Evolutionary conservation across 1,284 basidiomycete genomes (phyloP), one percentile per base, ranked within the genome.

Genomic region (Cryptococcus sp.): DNA sequence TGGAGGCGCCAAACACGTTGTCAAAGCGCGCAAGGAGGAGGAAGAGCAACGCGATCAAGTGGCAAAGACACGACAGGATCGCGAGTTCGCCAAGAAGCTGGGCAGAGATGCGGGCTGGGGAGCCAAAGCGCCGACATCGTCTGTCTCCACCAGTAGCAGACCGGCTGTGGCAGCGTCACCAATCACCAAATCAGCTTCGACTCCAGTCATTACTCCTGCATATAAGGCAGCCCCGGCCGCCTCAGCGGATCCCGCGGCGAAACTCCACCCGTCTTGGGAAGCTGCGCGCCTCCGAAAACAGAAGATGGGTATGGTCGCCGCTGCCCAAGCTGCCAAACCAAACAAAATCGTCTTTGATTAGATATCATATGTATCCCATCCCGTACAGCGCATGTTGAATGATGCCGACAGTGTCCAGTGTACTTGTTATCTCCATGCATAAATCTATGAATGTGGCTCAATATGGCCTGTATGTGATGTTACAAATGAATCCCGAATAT

Each of bases 191-290:
- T 38, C 23, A 13, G 19, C 38, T 39, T 39, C 49, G 35, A 43
- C 56, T 22, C 38, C 50, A 13, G 35, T 45, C 20, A 16, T 20
- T 17, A n/a, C 57, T 3, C 52, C 57, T 3, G 50, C 60, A 1
- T 46, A 57, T 16, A 52, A 17, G 20, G 40, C 54, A n/a, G 47
- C 52, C 2, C 42, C 47, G 16, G 47, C 25, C 16, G 50, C 64
- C 4, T 13, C 53, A 8, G 54, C 52, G 5, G 52, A 51, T 13
- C n/a, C 62, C n/a, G 54, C 65, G 11, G 54, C 57, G 16, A 81
- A 79, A 62, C 66, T 93, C 57, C 93, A 96, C 79, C 93, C 93
- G 2, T 93, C 90, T 19, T 96, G 93, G 93, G 90, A 90, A 77
- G 93, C 93, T 4, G 95, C 93, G 78, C 83, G 83, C 76, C 85